Base-by-base conservation (phyloP, 108 stramenopile species). In the Nannochloropsis gaditana region DNA sequence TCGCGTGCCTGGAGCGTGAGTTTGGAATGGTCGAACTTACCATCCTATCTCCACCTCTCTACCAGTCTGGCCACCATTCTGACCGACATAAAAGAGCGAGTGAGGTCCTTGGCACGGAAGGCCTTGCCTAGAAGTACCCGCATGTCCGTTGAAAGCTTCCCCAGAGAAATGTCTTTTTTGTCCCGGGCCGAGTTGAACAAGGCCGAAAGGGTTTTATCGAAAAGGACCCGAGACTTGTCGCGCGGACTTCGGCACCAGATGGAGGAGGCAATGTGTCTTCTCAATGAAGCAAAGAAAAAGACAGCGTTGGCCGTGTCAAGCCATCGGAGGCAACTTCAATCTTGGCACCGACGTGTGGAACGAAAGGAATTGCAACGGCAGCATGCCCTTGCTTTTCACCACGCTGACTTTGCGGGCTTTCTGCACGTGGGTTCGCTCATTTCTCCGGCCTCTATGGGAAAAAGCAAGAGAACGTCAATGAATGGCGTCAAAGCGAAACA, bases 381-480 rank as follows among this genome's bases (percentile, higher is more conserved):
- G 59, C 59, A 73, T 73, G 59, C 59, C 4, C n/a, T 73, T 15
- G 59, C 19, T 15, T 73, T 73, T 15, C 59, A 73, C n/a, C 59
- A 73, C 59, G 59, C 59, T 15, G 59, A 73, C n/a, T 73, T 73
- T 73, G 59, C 59, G 19, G 59, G 59, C 4, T 73, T n/a, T 73
- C 6, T 73, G n/a, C 15, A n/a, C 19, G 59, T 73, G 15, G 59
- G 59, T n/a, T 73, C 59, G 59, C 59, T 73, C n/a, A n/a, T n/a
- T 73, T n/a, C 59, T n/a, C n/a, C 59, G 5, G 15, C 59, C 19
- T 73, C 59, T n/a, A n/a, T 73, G 59, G 59, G 1, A 6, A 8
- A n/a, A 15, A 73, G 59, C 2, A 73, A 73, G n/a, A 73, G 59
- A n/a, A 73, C n/a, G 59, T n/a, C 59, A 73, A 73, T 73, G 59